Conservation (phyloP, 345 rosid genomes). For the Turnera subulata region DNA sequence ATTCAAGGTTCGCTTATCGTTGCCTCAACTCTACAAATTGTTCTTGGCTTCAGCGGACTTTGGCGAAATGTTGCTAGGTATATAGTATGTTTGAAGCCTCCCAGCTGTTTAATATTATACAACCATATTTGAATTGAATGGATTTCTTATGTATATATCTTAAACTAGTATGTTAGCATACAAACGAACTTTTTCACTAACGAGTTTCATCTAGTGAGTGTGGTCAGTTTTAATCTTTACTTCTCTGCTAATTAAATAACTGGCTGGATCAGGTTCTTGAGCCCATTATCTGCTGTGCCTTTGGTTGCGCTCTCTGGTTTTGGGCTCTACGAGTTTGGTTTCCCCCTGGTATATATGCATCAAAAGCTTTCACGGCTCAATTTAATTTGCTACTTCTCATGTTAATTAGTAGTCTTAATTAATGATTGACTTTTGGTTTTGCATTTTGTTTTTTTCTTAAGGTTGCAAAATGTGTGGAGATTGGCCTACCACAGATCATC, state of each 20-base stretch:
- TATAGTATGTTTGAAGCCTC: neutral
- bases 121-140: no score
- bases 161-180: no score
- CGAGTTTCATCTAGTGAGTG: no score
- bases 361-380: neutral
- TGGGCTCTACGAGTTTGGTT: constrained; percentile 90
- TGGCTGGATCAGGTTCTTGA: constrained; percentile 53
- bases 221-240: no score
- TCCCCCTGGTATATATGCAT: constrained; percentile 77
- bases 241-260: no score
- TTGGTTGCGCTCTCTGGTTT: constrained; percentile 86
- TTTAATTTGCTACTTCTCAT: neutral
- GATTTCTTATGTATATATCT: no score
- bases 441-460: no score
- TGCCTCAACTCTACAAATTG: constrained; percentile 89
- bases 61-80: constrained; percentile 97
- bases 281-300: constrained; percentile 91
- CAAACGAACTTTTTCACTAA: no score
- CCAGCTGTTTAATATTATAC: no score
- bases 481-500: constrained; percentile 82
- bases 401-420: neutral
- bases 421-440: constrained; percentile 13
- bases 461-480: constrained; percentile 93
- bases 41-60: constrained; percentile 92
- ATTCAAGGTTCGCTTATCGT: constrained; percentile 90